These are phyloP conservation scores for Lactarius akahatsu DNA, from an alignment of 768 basidiomycete genomes.

Conservation along the genomic window DNA sequence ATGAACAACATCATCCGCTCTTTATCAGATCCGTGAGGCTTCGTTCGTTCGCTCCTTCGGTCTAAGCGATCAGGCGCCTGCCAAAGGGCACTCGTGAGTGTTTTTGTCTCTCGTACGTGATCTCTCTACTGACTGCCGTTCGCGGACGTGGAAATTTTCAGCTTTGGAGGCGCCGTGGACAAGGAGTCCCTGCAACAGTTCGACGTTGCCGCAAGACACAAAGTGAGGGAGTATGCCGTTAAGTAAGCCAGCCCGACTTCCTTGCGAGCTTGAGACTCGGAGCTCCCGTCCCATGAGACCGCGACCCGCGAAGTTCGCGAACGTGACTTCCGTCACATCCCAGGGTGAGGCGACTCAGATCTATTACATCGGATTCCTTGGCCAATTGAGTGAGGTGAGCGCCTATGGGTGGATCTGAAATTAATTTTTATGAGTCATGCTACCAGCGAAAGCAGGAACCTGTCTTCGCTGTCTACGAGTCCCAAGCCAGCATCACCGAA, in stretches of 20 bases:
- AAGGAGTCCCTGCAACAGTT: conserved; percentile 71
- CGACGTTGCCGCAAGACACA: conserved; percentile 62
- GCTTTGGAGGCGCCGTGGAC: conserved; percentile 72
- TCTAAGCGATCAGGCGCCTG: too few species aligned
- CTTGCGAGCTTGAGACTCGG: too few species aligned
- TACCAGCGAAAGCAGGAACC: conserved; percentile 78
- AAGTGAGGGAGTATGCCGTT: conserved; percentile 84
- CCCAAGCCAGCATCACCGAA: conserved; percentile 83
- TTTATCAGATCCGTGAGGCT: too few species aligned
- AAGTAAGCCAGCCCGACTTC: conserved; percentile 48
- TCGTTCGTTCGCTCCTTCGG: too few species aligned
- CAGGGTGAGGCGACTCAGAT: conserved; percentile 68
- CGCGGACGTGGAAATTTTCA: conserved; percentile 71
- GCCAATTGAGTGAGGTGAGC: conserved; percentile 75
- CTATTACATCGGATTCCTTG: conserved; percentile 85
- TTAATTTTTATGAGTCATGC: too few species aligned
- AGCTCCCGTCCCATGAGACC: not conserved
- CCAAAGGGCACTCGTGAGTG: too few species aligned
- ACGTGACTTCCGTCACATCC: conserved; percentile 76
- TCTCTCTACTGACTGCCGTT: too few species aligned
- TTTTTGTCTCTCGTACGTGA: too few species aligned
- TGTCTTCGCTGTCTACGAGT: conserved; percentile 83
- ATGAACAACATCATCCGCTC: too few species aligned
- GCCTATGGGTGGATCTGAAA: not conserved
- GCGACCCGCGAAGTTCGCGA: conserved; percentile 86